Base-by-base conservation (phyloP, 768 basidiomycete species). In the Boletus sensibilis region DNA sequence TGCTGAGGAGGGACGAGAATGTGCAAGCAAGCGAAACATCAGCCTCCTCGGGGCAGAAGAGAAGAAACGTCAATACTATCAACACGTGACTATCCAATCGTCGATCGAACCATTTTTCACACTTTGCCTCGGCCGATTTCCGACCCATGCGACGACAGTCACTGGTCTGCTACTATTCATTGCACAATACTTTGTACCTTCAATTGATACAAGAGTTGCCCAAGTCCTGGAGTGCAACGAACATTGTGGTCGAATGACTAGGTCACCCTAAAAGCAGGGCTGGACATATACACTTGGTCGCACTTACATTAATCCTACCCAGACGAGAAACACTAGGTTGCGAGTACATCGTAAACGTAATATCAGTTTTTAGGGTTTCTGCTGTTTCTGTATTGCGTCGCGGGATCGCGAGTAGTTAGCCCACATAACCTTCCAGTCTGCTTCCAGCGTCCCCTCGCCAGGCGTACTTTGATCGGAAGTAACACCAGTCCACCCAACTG, bases 401-500 rank as follows among this genome's bases (percentile, higher is more conserved):
- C 79, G 79, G 11, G 77, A 71, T 14, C 86, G 82, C 29, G 74
- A 72, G 62, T 85, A 86, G 65, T 86, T 89, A n/a, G 69, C 69
- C 81, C 76, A 82, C 47, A 87, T 75, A 6, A 77, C 67, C 49
- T 75, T 75, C 85, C 86, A 88, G 61, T 90, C 87, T 29, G 76
- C 68, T 61, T 85, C 82, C 58, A 82, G 65, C 21, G 76, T 81
- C 9, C 80, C 81, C 52, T 82, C 82, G 10, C 79, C 79, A 0
- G 84, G 74, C 53, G 74, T 66, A 42, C 69, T 71, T 34, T 67
- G 70, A 57, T 74, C 74, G 23, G 70, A 68, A 11, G 73, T 58
- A 27, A 75, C 74, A 10, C 86, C 85, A 14, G 84, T 83, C 87
- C 90, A 89, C 13, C 74, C 79, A 41, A 90, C 70, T 20, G 90